phyloP scores from a whole-genome alignment of 2,329 filamentous ascomycete genomes.

The Colletotrichum navitas region DNA sequence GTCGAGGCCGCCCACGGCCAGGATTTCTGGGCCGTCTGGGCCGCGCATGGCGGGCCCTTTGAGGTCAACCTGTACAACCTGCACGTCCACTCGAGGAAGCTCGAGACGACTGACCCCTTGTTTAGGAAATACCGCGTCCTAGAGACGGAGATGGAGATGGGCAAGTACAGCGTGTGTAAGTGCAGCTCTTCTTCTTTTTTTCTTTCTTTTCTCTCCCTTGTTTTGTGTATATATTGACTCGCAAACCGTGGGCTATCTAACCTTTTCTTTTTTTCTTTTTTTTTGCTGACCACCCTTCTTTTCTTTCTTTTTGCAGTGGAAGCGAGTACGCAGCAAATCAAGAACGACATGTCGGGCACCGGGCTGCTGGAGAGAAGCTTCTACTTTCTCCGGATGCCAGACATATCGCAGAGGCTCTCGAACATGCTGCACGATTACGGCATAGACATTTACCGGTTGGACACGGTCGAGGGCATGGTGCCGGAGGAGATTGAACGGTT shows the following conservation, averaged over 20 bases:
- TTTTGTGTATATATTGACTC: background rate
- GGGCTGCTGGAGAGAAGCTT: conserved; percentile 24
- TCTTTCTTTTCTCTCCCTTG: rapidly evolving
- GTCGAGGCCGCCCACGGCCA: conserved; percentile 6
- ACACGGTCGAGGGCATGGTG: conserved; percentile 1
- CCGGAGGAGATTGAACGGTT: conserved; percentile 27
- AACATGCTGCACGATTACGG: conserved; percentile 7
- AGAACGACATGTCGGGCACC: background rate
- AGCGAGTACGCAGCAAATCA: background rate
- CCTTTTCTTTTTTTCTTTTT: background rate
- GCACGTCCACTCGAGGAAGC: conserved; percentile 27
- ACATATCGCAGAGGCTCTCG: conserved; percentile 6
- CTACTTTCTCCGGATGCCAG: background rate
- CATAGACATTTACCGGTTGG: conserved; percentile 10
- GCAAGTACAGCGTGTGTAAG: conserved; percentile 27
- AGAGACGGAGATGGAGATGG: conserved; percentile 26
- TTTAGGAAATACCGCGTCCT: conserved; percentile 21
- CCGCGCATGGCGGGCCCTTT: conserved; percentile 13
- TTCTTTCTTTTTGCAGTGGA: background rate
- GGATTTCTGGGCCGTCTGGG: conserved; percentile 34
- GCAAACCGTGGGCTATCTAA: background rate
- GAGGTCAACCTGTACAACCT: conserved; percentile 31
- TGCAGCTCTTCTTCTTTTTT: background rate
- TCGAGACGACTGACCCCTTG: conserved; percentile 23
- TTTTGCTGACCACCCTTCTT: background rate